Evolutionary conservation across 768 basidiomycete genomes (phyloP), one percentile per base, ranked within the genome.

Genomic region (Glaciozyma antarctica): DNA sequence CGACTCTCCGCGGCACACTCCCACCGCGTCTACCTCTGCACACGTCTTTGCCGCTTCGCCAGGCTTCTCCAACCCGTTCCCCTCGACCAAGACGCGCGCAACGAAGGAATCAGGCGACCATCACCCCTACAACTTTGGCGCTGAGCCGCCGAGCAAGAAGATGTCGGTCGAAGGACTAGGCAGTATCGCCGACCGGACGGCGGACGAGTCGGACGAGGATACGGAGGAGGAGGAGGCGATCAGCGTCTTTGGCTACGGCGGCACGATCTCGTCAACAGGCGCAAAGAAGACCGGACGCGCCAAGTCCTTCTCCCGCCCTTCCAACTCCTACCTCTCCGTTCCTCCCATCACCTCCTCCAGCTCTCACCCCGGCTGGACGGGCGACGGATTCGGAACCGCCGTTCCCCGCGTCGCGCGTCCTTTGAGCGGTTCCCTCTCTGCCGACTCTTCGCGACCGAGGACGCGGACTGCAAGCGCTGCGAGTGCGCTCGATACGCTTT

Each of bases 81-180:
- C 58, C 24, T 38, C 52, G 13, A 32, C 44, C 19, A 48, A 19
- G 21, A 7, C 47, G 47, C 47, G 47, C 10, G 47, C 21, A 10
- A 19, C 47, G 3, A 48, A 48, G 19, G 47, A 48, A 21, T 9
- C 47, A 5, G 21, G 19, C 47, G 19, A 48, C 47, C 47, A n/a
- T 6, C 6, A 48, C 47, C 12, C 16, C 47, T 48, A 19, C 38
- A 34, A 22, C 32, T 54, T 30, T 61, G n/a, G 28, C 34, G 49
- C 53, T 5, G 65, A 62, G 16, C 69, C 63, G 15, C 69, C 69
- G 3, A 55, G 60, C 28, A 70, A 70, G 58, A 65, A 65, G 54
- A 34, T 70, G 13, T 70, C 69, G 52, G 60, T 70, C 30, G 68
- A 69, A 21, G 58, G 68, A 0, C 56, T 69, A 10, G 56, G 56